Percentiles rank a stretch among this genome's conserved stretches.
phyloP scores from a whole-genome alignment of 106 monocot genomes.

The Cymbidium sinense region DNA sequence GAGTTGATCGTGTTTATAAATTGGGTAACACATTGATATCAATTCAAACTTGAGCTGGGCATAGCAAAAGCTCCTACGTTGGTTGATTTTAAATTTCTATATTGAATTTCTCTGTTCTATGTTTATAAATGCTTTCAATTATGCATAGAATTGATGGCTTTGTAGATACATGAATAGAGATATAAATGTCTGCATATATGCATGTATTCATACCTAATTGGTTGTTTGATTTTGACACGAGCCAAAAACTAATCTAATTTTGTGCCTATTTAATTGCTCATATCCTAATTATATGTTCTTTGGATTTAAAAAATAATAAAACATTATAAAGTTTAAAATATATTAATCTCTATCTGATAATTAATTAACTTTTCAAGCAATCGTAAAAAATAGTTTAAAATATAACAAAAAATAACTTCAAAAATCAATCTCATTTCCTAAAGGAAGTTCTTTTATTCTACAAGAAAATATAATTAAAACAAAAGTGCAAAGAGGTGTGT shows the following conservation, averaged over 20 bases:
- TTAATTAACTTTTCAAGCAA: too few species aligned
- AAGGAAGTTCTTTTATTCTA: too few species aligned
- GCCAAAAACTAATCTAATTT: neutral
- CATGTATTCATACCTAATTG: neutral
- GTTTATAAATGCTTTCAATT: neutral
- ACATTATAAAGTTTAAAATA: too few species aligned
- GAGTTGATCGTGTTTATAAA: neutral
- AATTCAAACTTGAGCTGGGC: neutral
- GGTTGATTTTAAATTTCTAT: neutral
- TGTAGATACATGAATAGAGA: neutral
- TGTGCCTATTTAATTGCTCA: too few species aligned
- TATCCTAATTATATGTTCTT: too few species aligned
- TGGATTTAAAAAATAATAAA: too few species aligned
- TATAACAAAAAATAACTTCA: too few species aligned
- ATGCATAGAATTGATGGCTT: neutral
- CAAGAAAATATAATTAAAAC: too few species aligned
- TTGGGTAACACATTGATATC: neutral
- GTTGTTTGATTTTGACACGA: neutral
- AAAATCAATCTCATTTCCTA: too few species aligned
- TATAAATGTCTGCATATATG: neutral
- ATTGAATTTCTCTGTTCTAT: neutral
- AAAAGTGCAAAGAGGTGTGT: too few species aligned
- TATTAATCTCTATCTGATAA: too few species aligned
- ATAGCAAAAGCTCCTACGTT: neutral
- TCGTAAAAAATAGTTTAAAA: too few species aligned